A percentile compares a stretch with the other conserved stretches of the same genome.
Evolutionary conservation across 2,329 filamentous ascomycete species (phyloP).

Genomic region (Coniochaeta pulveracea): DNA sequence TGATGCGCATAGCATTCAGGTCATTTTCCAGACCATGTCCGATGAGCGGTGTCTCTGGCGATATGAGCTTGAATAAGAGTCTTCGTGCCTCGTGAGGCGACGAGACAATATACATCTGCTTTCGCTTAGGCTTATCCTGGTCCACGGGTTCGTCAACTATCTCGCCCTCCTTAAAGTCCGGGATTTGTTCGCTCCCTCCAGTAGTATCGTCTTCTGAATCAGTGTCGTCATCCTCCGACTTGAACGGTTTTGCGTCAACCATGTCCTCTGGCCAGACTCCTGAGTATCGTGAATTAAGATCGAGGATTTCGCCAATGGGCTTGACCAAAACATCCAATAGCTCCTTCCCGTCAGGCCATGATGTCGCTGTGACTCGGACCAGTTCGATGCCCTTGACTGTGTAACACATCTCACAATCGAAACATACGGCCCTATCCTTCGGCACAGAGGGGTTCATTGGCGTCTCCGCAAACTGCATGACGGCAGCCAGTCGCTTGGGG

Average conservation of each 20-base stretch:
- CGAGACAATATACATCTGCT: slow-evolving; percentile 57
- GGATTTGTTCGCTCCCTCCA: slow-evolving; percentile 15
- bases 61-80: slow-evolving; percentile 65
- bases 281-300: slow-evolving; percentile 87
- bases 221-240: slow-evolving; percentile 13
- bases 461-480: slow-evolving; percentile 72
- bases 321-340: slow-evolving; percentile 78
- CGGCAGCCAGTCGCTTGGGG: slow-evolving; percentile 60
- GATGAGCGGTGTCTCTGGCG: slow-evolving; percentile 70
- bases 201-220: not conserved
- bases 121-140: slow-evolving; percentile 16
- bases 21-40: slow-evolving; percentile 96
- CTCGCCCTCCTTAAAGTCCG: slow-evolving; percentile 12
- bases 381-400: slow-evolving; percentile 82
- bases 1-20: slow-evolving; percentile 71
- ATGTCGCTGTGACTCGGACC: slow-evolving; percentile 76
- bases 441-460: slow-evolving; percentile 48
- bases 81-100: slow-evolving; percentile 65
- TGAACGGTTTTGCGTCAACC: slow-evolving; percentile 46
- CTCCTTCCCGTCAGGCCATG: slow-evolving; percentile 68
- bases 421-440: slow-evolving; percentile 56
- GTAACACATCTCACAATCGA: slow-evolving; percentile 98
- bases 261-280: slow-evolving; percentile 75
- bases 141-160: slow-evolving; percentile 14
- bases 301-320: slow-evolving; percentile 72